Percentiles rank a stretch among this genome's conserved stretches.
These are phyloP conservation scores for Colletotrichum sojae DNA, from an alignment of 2,329 filamentous ascomycete species.

Conservation along the genomic window DNA sequence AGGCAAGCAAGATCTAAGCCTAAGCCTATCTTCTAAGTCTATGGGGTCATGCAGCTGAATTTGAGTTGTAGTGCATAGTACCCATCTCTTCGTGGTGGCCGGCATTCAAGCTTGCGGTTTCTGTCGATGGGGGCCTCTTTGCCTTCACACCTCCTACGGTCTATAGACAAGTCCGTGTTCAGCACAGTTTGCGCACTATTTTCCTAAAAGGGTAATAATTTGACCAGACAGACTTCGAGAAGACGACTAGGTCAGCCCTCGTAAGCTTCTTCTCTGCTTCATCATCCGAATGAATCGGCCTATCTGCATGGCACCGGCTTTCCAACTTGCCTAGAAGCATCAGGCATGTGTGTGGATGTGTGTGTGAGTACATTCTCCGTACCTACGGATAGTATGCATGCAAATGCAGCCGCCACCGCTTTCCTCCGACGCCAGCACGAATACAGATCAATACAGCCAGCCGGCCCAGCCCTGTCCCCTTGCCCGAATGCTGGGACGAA, in stretches of 20 bases:
- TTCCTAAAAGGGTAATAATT: constrained; percentile 20
- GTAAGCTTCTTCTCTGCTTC: constrained; percentile 3
- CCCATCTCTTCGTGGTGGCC: constrained; percentile 9
- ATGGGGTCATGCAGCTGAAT: constrained; percentile 38
- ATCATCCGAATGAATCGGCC: neutral
- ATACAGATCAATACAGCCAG: neutral
- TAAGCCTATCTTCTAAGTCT: constrained; percentile 13
- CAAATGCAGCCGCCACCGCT: constrained; percentile 27
- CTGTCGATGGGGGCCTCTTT: neutral
- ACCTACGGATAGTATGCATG: no score
- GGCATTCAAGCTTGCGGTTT: constrained; percentile 1
- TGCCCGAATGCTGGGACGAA: constrained; percentile 12
- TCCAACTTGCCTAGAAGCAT: neutral
- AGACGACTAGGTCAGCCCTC: neutral
- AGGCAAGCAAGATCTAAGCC: constrained; percentile 15
- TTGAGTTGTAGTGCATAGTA: constrained; percentile 37
- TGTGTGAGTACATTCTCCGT: no score
- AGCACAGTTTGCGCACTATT: constrained; percentile 17
- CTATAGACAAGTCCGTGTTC: constrained; percentile 7
- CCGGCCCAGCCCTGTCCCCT: constrained; percentile 5
- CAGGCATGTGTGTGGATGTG: no score
- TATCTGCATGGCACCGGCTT: constrained; percentile 21
- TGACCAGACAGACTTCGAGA: neutral
- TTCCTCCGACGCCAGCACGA: constrained; percentile 35
- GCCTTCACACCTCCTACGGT: neutral